phyloP scores from a whole-genome alignment of 2,329 filamentous ascomycete genomes.

The Pseudopithomyces maydicus region DNA sequence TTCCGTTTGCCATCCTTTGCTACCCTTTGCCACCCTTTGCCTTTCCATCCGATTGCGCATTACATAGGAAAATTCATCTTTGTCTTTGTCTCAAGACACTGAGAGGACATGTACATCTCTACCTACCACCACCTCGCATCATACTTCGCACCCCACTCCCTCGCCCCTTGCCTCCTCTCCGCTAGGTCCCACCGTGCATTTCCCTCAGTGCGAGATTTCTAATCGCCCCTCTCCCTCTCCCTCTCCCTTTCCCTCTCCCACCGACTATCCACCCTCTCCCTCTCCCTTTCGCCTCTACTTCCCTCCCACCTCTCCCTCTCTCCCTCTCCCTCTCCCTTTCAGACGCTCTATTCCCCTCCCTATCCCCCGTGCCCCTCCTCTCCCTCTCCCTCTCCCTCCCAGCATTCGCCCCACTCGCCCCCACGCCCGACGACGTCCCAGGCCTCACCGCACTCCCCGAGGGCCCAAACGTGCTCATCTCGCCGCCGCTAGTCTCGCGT shows the following conservation, averaged over 20 bases:
- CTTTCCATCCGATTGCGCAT: too few species aligned
- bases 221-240: background rate
- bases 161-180: background rate
- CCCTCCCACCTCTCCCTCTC: background rate
- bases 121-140: slow-evolving; percentile 11
- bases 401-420: too few species aligned
- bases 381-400: background rate
- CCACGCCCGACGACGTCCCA: background rate
- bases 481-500: slow-evolving; percentile 42
- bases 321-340: background rate
- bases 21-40: too few species aligned
- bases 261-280: too few species aligned
- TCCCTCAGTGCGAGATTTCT: background rate
- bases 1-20: too few species aligned
- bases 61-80: too few species aligned
- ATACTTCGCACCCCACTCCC: slow-evolving; percentile 9
- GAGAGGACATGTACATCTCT: too few species aligned
- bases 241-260: slow-evolving; percentile 15
- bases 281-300: slow-evolving; percentile 3
- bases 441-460: background rate
- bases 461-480: slow-evolving; percentile 20
- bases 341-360: slow-evolving; percentile 40
- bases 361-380: slow-evolving; percentile 17
- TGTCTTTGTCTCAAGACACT: too few species aligned
- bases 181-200: too few species aligned